phyloP scores from a whole-genome alignment of 371 early-diverging fungal species.

The Batkoa obscura region DNA sequence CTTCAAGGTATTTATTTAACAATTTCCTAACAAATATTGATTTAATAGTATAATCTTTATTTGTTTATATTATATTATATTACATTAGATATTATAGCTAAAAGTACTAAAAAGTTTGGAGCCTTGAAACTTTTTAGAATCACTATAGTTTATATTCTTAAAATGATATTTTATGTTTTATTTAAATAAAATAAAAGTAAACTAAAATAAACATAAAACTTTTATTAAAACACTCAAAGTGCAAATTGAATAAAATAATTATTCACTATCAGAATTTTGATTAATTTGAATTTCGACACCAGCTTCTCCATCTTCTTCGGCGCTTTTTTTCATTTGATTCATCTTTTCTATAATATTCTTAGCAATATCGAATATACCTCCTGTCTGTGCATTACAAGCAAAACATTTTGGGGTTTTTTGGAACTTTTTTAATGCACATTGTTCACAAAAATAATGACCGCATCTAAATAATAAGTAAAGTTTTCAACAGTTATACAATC shows the following conservation, averaged over 20 bases:
- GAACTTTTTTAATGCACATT: constrained; percentile 70
- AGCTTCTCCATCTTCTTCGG: constrained; percentile 7
- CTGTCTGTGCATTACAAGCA: constrained; percentile 67
- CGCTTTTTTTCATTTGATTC: constrained; percentile 13
- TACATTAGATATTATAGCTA: no score
- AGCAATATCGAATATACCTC: constrained; percentile 69
- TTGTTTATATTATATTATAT: no score
- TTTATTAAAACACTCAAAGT: no score
- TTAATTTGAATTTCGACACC: constrained; percentile 4
- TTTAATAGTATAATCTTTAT: no score
- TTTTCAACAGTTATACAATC: background rate
- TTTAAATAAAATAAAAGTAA: no score
- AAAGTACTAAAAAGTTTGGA: no score
- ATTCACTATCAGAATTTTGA: background rate
- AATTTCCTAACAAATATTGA: no score
- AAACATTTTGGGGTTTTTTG: constrained; percentile 76
- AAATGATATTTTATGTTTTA: no score
- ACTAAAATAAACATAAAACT: no score
- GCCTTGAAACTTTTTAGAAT: no score
- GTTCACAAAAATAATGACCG: constrained; percentile 87
- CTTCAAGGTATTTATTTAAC: no score
- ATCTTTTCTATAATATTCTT: constrained; percentile 54
- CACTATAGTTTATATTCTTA: no score
- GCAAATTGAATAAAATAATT: background rate
- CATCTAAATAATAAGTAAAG: constrained; percentile 26